Evolutionary conservation across 192 early-diverging fungal species (phyloP), one percentile per base, ranked within the genome.

Genomic region (Entophlyctis luteolus): DNA sequence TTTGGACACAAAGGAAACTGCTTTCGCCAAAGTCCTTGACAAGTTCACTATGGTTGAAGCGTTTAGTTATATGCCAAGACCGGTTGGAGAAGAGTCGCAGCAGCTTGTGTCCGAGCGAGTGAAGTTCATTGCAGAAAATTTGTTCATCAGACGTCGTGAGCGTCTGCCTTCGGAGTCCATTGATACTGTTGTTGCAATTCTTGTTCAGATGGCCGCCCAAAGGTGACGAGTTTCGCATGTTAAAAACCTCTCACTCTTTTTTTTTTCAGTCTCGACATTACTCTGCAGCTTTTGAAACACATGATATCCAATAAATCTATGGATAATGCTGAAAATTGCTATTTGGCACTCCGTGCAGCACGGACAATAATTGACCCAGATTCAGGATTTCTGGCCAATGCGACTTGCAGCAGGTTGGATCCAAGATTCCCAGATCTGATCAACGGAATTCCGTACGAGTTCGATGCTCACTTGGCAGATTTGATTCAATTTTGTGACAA

Each of bases 141-240:
- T 79, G 14, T 78, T 82, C 72, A 54, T 82, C 5, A 45, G 59
- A 18, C 35, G 74, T 22, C 79, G 74, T 50, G 45, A 59, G 5
- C 23, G 63, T 16, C 70, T 82, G 49, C 35, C 56, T 4, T 49
- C 57, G 22, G 76, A 82, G 32, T 65, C 75, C 57, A 39, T 81
- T 29, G 79, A 82, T 35, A 73, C 55, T 3, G 66, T 62, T 48
- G 75, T 66, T 3, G 74, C 68, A 8, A 79, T 82, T 70, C 50
- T 79, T 12, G 65, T 81, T 4, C 81, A 82, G 62, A 82, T 82
- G 70, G 79, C 76, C 1, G 75, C 74, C 10, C 81, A 82, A 37
- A 72, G 68, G 76, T 78, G 62, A 47, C 49, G 49, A 22, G 1
- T 36, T 6, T 2, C 33, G 46, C 4, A 2, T n/a, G 8, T 52